These are phyloP conservation scores for Persicaria tinctoria DNA, from an alignment of 148 eudicot genomes.

Conservation along the genomic window DNA sequence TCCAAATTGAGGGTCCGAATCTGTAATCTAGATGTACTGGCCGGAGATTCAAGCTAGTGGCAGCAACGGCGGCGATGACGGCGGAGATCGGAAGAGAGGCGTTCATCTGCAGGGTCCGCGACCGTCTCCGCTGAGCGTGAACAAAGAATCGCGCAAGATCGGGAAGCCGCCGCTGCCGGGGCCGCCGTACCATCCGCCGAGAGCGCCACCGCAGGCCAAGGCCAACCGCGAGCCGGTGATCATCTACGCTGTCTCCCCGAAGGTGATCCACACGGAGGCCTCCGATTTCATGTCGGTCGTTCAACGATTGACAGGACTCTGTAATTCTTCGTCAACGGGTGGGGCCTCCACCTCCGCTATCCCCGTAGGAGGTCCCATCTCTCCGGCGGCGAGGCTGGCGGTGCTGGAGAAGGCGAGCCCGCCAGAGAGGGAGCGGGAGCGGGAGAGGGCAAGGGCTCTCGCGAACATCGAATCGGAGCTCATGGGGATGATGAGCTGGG, in stretches of 20 bases:
- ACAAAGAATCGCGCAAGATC: conserved; percentile 77
- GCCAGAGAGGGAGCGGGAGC: conserved; percentile 23
- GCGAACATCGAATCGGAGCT: neutral
- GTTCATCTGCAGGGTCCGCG: conserved; percentile 60
- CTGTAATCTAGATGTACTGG: neutral
- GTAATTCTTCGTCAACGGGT: conserved; percentile 12
- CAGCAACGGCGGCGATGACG: neutral
- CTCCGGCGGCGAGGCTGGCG: conserved; percentile 71
- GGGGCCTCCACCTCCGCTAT: neutral
- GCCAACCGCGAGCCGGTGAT: conserved; percentile 41
- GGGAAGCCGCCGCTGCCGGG: conserved; percentile 63
- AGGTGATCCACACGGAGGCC: conserved; percentile 74
- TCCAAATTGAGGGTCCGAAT: neutral
- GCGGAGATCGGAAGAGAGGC: neutral
- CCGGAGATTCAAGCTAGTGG: neutral
- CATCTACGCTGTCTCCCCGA: conserved; percentile 81
- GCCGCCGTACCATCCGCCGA: conserved; percentile 18
- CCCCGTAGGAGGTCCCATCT: conserved; percentile 22
- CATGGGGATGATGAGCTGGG: conserved; percentile 16
- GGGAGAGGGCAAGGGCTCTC: conserved; percentile 13
- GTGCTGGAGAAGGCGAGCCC: conserved; percentile 56
- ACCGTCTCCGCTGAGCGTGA: conserved; percentile 61
- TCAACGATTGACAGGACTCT: conserved; percentile 69
- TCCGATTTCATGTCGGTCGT: conserved; percentile 77
- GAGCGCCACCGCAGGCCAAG: conserved; percentile 29